phyloP scores from a whole-genome alignment of 352 stramenopile genomes.

The Pythium sp. region DNA sequence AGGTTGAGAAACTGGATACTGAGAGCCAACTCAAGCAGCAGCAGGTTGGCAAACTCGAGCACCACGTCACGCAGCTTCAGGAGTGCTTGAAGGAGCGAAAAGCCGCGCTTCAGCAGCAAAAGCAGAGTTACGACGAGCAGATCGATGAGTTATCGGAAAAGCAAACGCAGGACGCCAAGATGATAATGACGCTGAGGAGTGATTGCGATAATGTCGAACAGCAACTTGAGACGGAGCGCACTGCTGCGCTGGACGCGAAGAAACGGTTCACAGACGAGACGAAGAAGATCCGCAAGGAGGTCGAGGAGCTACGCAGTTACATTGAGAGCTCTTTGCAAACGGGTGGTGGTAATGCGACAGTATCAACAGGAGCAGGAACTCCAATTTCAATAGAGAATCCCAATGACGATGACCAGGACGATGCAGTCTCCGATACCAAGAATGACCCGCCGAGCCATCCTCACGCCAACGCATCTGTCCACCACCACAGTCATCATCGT shows the following conservation, averaged over 20 bases:
- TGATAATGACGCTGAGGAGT: constrained; percentile 34
- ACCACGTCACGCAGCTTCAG: constrained; percentile 31
- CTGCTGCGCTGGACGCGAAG: constrained; percentile 21
- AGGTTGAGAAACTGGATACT: constrained; percentile 35
- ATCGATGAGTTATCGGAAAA: constrained; percentile 32
- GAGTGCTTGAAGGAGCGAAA: constrained; percentile 51
- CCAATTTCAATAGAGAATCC: neutral
- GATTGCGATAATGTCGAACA: constrained; percentile 33
- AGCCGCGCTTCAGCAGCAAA: constrained; percentile 38
- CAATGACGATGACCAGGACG: neutral
- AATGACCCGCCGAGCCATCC: neutral
- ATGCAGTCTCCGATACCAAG: neutral
- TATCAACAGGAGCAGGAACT: neutral
- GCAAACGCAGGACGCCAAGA: constrained; percentile 36
- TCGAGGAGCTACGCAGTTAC: constrained; percentile 49
- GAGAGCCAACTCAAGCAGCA: constrained; percentile 29
- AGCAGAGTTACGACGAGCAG: constrained; percentile 28
- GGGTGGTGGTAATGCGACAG: neutral
- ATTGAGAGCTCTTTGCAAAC: constrained; percentile 31
- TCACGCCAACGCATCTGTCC: neutral
- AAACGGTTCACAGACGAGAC: constrained; percentile 28
- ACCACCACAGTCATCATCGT: constrained; percentile 5
- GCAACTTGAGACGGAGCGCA: constrained; percentile 23
- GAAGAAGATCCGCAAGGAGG: constrained; percentile 31
- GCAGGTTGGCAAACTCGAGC: constrained; percentile 35